Evolutionary conservation across 1,139 yeast genomes (phyloP).

Genomic region (Nakaseomyces delphensis): DNA sequence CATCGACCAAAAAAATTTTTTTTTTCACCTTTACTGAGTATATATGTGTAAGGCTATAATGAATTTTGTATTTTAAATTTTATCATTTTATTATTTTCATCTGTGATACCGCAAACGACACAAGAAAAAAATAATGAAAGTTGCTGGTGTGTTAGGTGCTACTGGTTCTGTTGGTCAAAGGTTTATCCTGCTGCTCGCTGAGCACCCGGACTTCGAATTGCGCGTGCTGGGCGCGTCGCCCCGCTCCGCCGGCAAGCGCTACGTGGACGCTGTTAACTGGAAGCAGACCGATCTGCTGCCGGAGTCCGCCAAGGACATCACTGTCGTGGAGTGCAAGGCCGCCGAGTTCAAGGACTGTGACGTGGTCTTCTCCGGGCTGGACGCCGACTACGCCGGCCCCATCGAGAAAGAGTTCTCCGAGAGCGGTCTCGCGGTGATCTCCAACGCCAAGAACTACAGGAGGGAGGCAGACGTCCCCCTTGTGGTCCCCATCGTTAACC

Average conservation of each 20-base stretch:
- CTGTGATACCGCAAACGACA: too few species aligned
- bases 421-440: slow-evolving; percentile 73
- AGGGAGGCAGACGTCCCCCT: slow-evolving; percentile 82
- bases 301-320: slow-evolving; percentile 47
- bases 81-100: too few species aligned
- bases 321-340: slow-evolving; percentile 70
- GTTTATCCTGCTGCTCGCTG: slow-evolving; percentile 70
- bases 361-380: slow-evolving; percentile 89
- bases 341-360: slow-evolving; percentile 81
- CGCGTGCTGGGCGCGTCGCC: slow-evolving; percentile 85
- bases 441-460: slow-evolving; percentile 95
- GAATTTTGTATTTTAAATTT: too few species aligned
- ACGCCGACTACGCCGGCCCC: slow-evolving; percentile 86
- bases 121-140: slow-evolving; percentile 22
- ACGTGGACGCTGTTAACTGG: slow-evolving; percentile 86
- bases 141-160: slow-evolving; percentile 87
- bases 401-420: slow-evolving; percentile 79
- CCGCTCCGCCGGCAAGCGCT: slow-evolving; percentile 86
- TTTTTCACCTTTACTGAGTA: too few species aligned
- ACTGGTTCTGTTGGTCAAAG: slow-evolving; percentile 98
- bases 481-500: slow-evolving; percentile 89
- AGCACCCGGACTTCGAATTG: slow-evolving; percentile 86
- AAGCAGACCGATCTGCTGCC: slow-evolving; percentile 86
- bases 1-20: too few species aligned
- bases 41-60: too few species aligned